These are phyloP conservation scores for Luffa aegyptiaca DNA, from an alignment of 306 rosid species.

Conservation along the genomic window DNA sequence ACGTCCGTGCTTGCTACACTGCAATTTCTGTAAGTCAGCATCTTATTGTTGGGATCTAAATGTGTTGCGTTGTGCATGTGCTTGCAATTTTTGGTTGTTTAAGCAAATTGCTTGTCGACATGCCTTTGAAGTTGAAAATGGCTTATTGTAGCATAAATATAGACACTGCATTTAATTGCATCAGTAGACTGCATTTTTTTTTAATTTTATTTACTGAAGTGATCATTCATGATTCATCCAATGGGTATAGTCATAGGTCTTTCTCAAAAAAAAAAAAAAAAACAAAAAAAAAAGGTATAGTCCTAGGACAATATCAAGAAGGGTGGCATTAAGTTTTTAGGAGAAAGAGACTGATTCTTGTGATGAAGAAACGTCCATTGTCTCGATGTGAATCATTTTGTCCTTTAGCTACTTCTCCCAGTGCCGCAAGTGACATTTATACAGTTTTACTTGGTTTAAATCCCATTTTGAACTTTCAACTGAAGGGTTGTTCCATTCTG, in stretches of 20 bases:
- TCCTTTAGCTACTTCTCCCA: not conserved
- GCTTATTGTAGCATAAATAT: not conserved
- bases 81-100: not conserved
- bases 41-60: not conserved
- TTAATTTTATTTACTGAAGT: not conserved
- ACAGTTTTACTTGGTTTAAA: not conserved
- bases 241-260: not conserved
- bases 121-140: not conserved
- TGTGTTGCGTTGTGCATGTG: not conserved
- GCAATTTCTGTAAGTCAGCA: constrained; percentile 76
- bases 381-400: not conserved
- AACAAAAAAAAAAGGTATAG: not conserved
- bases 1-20: constrained; percentile 91
- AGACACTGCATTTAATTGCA: not conserved
- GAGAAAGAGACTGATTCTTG: not conserved
- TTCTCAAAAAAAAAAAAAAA: too few species aligned
- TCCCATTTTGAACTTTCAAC: not conserved
- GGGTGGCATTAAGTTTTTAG: not conserved
- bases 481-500: not conserved
- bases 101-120: not conserved
- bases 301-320: not conserved
- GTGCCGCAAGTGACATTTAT: not conserved
- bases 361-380: not conserved
- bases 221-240: not conserved
- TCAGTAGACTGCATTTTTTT: not conserved